A percentile compares a stretch with the other conserved stretches of the same genome.
phyloP scores from a whole-genome alignment of 2,329 filamentous ascomycete genomes.

The Cercospora sojina region DNA sequence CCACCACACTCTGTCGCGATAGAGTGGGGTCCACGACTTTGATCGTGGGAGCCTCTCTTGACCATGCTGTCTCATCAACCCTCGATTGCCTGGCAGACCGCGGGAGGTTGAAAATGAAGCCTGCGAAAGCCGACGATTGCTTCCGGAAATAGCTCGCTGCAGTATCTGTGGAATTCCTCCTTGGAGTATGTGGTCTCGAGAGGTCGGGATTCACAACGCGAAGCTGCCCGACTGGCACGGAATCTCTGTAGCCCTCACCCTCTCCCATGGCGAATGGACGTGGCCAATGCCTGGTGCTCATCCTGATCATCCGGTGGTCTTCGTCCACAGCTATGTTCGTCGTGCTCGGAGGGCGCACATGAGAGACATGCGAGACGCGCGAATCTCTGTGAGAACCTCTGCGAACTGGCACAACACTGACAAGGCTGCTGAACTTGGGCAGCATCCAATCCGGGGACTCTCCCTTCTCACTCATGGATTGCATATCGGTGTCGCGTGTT shows the following conservation, averaged over 20 bases:
- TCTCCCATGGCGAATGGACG: constrained; percentile 36
- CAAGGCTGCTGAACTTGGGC: constrained; percentile 9
- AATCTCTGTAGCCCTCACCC: constrained; percentile 37
- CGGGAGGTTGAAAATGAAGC: constrained; percentile 19
- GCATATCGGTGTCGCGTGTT: constrained; percentile 12
- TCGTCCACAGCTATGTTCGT: constrained; percentile 34
- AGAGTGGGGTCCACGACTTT: constrained; percentile 27
- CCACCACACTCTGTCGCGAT: constrained; percentile 29
- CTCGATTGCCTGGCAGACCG: constrained; percentile 9
- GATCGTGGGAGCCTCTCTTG: constrained; percentile 13
- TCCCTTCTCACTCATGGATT: constrained; percentile 17
- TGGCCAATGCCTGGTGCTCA: constrained; percentile 37
- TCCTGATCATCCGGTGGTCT: constrained; percentile 37
- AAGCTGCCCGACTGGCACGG: constrained; percentile 30
- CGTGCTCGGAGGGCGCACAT: constrained; percentile 18
- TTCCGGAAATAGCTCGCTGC: constrained; percentile 25
- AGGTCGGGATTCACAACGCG: constrained; percentile 38
- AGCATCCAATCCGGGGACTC: constrained; percentile 12
- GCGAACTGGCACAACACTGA: constrained; percentile 8
- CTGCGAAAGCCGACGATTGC: constrained; percentile 27
- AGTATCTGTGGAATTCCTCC: constrained; percentile 20
- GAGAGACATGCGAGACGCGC: constrained; percentile 15
- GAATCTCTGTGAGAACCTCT: constrained; percentile 14
- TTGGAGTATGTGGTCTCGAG: constrained; percentile 27
- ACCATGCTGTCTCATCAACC: constrained; percentile 13